These are phyloP conservation scores for Ophiocordyceps camponoti-rufipedis DNA, from an alignment of 2,329 filamentous ascomycete species.

Conservation along the genomic window DNA sequence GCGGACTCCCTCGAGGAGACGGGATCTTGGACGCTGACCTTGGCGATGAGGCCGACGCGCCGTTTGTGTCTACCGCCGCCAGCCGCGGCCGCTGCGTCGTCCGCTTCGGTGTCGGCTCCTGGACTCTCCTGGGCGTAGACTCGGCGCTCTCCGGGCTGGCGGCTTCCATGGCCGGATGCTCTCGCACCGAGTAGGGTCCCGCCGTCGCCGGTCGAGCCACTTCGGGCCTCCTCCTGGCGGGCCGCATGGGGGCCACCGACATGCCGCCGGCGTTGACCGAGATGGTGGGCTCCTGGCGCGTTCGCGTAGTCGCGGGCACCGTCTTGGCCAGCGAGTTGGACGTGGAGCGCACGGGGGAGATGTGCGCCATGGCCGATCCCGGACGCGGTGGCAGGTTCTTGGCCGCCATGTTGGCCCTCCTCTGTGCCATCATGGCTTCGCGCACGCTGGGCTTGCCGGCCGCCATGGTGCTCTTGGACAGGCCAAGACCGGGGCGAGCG, in stretches of 20 bases:
- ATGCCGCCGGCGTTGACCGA: conserved; percentile 35
- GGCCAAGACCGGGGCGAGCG: conserved; percentile 36
- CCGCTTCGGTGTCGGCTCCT: conserved; percentile 32
- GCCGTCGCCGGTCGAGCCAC: conserved; percentile 44
- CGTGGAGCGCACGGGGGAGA: conserved; percentile 30
- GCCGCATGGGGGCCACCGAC: conserved; percentile 45
- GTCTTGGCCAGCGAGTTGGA: conserved; percentile 17
- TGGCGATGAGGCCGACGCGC: conserved; percentile 23
- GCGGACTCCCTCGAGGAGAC: conserved; percentile 24
- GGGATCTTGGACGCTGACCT: conserved; percentile 13
- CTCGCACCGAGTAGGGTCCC: conserved; percentile 44
- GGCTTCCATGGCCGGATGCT: conserved; percentile 18
- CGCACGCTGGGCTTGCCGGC: conserved; percentile 49
- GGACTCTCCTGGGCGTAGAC: conserved; percentile 27
- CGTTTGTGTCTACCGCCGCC: conserved; percentile 30
- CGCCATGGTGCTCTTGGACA: conserved; percentile 44
- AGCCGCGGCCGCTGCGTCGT: conserved; percentile 26
- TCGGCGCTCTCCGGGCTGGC: conserved; percentile 28
- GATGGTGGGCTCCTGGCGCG: conserved; percentile 24
- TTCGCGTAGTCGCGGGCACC: conserved; percentile 15
- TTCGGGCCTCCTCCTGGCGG: conserved; percentile 38
- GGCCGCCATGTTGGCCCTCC: conserved; percentile 35
- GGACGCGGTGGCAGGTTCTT: conserved; percentile 35
- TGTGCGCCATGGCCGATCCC: conserved; percentile 44
- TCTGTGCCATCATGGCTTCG: conserved; percentile 72